Percentiles rank a stretch among this genome's conserved stretches.
phyloP scores from a whole-genome alignment of 2,329 filamentous ascomycete species.

The Escovopsis weberi region DNA sequence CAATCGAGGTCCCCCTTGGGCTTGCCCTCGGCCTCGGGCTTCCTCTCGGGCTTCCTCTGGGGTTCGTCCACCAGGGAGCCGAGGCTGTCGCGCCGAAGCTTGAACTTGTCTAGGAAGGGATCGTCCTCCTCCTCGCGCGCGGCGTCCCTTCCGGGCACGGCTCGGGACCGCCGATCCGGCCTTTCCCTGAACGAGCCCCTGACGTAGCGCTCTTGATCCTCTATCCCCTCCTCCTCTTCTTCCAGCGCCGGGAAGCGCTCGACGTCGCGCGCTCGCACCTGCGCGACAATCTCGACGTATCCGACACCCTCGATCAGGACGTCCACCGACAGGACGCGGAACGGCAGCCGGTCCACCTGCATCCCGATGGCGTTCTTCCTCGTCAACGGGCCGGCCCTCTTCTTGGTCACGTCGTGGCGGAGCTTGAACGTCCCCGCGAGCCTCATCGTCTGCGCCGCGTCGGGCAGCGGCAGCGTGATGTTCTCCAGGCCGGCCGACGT shows the following conservation, averaged over 20 bases:
- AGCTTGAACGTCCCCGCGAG: conserved; percentile 65
- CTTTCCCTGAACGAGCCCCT: too few species aligned
- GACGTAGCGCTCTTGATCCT: conserved; percentile 4
- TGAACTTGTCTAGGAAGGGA: conserved; percentile 14
- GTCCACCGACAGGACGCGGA: conserved; percentile 65
- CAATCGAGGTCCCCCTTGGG: conserved; percentile 26
- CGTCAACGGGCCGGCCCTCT: conserved; percentile 60
- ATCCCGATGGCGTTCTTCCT: conserved; percentile 45
- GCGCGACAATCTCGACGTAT: conserved; percentile 79
- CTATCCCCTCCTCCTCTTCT: conserved; percentile 5
- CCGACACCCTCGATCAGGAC: conserved; percentile 84
- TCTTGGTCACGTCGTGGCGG: conserved; percentile 69
- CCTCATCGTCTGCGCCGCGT: conserved; percentile 40
- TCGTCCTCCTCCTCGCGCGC: conserved; percentile 3
- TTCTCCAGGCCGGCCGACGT: conserved; percentile 42
- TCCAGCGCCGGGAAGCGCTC: conserved; percentile 5
- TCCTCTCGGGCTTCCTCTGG: conserved; percentile 1
- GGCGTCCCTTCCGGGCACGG: too few species aligned
- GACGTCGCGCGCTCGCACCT: conserved; percentile 50
- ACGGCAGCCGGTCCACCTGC: conserved; percentile 58
- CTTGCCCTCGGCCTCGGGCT: background rate
- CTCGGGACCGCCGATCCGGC: too few species aligned
- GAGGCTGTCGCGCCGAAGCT: conserved; percentile 11
- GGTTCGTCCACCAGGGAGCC: background rate
- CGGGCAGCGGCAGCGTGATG: conserved; percentile 46